Percentiles rank a stretch among this genome's conserved stretches.
Evolutionary conservation across 2,329 filamentous ascomycete species (phyloP).

Genomic region (Botrytis sinoallii): DNA sequence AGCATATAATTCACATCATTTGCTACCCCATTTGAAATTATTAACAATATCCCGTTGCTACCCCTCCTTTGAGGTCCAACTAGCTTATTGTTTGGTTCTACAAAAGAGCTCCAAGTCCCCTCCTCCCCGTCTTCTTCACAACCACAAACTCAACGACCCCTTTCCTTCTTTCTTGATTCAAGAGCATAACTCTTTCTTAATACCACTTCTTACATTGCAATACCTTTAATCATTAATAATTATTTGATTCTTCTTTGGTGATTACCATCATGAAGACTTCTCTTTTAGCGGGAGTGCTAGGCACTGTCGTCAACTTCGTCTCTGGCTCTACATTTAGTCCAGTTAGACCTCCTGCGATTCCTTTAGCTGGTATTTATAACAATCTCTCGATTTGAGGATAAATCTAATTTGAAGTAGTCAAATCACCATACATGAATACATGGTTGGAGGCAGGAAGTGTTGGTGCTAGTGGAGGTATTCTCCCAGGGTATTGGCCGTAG

Average conservation of each 20-base stretch:
- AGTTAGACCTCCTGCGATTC: constrained; percentile 63
- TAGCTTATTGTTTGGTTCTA: not conserved
- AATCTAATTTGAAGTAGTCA: constrained; percentile 41
- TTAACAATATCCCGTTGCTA: not conserved
- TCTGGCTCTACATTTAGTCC: constrained; percentile 57
- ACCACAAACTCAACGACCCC: not conserved
- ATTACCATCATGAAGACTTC: constrained; percentile 23
- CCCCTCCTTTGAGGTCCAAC: not conserved
- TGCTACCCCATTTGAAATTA: not conserved
- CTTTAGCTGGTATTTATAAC: constrained; percentile 53
- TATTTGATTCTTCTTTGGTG: not conserved
- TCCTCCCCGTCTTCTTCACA: not conserved
- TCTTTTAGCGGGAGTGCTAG: constrained; percentile 18
- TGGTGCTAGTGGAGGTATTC: constrained; percentile 60
- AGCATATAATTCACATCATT: not conserved
- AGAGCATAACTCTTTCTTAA: not conserved
- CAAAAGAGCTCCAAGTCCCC: not conserved
- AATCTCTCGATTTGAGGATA: not conserved
- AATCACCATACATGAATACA: constrained; percentile 71
- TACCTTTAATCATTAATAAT: not conserved
- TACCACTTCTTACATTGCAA: not conserved
- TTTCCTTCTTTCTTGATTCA: not conserved
- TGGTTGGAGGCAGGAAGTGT: constrained; percentile 64
- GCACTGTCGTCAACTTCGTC: constrained; percentile 12
- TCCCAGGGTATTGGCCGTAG: constrained; percentile 51